Evolutionary conservation across 106 monocot genomes (phyloP).

Genomic region (Dendrobium catenatum): DNA sequence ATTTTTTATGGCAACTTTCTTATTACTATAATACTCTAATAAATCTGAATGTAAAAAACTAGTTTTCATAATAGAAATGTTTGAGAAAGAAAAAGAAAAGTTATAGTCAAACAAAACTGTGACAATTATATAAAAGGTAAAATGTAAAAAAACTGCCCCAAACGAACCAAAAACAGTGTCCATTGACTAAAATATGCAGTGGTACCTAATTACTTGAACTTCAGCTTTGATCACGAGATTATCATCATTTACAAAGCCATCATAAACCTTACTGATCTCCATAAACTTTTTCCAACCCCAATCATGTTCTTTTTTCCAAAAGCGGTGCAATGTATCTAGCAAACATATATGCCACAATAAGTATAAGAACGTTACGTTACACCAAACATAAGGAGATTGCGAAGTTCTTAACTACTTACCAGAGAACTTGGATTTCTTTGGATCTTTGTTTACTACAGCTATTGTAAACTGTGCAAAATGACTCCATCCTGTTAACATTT

Average conservation of each 20-base stretch:
- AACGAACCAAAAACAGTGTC: no score
- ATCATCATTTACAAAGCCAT: slow-evolving; percentile 77
- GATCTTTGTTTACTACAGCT: slow-evolving; percentile 90
- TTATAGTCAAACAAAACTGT: no score
- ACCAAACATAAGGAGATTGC: neutral
- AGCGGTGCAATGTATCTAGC: slow-evolving; percentile 88
- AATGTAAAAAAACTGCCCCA: no score
- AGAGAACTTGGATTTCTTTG: slow-evolving; percentile 93
- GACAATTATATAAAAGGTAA: no score
- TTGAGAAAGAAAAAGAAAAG: neutral
- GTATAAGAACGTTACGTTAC: neutral
- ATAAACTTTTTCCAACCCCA: slow-evolving; percentile 99
- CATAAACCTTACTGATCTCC: slow-evolving; percentile 73
- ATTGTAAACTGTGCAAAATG: slow-evolving; percentile 97
- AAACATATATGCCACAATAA: slow-evolving; percentile 14
- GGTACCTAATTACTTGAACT: slow-evolving; percentile 98
- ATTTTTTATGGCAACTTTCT: neutral
- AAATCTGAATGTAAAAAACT: no score
- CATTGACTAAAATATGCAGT: neutral
- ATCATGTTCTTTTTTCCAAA: slow-evolving; percentile 98
- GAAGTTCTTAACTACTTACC: slow-evolving; percentile 37
- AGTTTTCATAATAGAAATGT: no score
- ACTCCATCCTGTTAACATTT: slow-evolving; percentile 71
- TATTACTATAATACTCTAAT: no score
- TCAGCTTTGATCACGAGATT: slow-evolving; percentile 87